Evolutionary conservation across 1,139 yeast genomes (phyloP).

Genomic region (Kodamaea sp.): DNA sequence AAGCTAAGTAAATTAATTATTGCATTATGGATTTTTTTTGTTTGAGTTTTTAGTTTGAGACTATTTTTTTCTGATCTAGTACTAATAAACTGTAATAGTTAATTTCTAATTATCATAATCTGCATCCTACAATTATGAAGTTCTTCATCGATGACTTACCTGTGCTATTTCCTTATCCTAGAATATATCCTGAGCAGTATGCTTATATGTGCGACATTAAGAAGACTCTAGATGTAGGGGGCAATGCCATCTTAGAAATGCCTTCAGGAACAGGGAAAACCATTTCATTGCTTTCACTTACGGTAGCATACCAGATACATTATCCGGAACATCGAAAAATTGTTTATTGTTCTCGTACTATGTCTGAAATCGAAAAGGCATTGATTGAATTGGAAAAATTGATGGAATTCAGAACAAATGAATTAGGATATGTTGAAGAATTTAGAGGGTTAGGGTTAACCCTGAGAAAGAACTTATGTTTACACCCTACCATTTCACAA

Average conservation of each 20-base stretch:
- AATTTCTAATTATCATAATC: no score
- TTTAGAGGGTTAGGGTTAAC: constrained; percentile 93
- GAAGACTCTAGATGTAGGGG: constrained; percentile 91
- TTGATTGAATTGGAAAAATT: constrained; percentile 84
- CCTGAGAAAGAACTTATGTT: constrained; percentile 87
- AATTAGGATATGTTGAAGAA: constrained; percentile 79
- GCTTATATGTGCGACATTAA: constrained; percentile 96
- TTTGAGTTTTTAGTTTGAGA: no score
- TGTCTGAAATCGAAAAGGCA: constrained; percentile 98
- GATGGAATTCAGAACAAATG: constrained; percentile 81
- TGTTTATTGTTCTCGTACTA: constrained; percentile 97
- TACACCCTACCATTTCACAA: constrained; percentile 82
- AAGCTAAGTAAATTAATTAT: no score
- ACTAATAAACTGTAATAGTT: no score
- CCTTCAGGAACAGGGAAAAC: constrained; percentile 99
- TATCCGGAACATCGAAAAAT: constrained; percentile 94
- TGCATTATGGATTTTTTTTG: no score
- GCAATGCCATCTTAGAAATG: constrained; percentile 97
- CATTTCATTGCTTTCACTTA: constrained; percentile 79
- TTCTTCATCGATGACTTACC: constrained; percentile 94
- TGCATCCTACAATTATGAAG: constrained; percentile 34
- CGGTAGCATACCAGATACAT: constrained; percentile 93
- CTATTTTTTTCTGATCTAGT: no score
- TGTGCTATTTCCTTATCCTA: constrained; percentile 93
- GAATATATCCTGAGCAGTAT: constrained; percentile 96